Percentiles rank a stretch among this genome's conserved stretches.
phyloP scores from a whole-genome alignment of 192 early-diverging fungal genomes.

The Rhizophagus prolifer region DNA sequence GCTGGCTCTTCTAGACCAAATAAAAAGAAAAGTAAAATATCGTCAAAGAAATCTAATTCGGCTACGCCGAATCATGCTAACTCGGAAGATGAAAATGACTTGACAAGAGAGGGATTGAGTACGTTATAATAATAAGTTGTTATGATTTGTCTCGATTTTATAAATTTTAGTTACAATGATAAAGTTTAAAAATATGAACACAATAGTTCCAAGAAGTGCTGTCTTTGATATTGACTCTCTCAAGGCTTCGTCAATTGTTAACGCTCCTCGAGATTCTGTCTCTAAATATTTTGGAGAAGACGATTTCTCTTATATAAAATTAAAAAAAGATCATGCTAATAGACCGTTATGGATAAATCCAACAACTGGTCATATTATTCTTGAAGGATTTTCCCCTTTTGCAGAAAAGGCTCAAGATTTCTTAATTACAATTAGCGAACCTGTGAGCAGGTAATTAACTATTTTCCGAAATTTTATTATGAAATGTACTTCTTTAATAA shows the following conservation, averaged over 20 bases:
- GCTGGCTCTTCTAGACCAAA: neutral
- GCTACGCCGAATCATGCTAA: neutral
- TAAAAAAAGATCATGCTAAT: conserved; percentile 86
- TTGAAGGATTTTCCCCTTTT: conserved; percentile 97
- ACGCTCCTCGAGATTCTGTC: conserved; percentile 43
- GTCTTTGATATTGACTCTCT: conserved; percentile 35
- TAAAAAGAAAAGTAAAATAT: neutral
- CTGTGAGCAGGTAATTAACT: conserved; percentile 70
- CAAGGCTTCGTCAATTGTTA: neutral
- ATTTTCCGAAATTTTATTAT: conserved; percentile 27
- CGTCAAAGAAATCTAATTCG: neutral
- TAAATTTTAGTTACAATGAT: neutral
- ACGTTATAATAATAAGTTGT: neutral
- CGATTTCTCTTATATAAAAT: conserved; percentile 73
- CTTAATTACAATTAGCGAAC: conserved; percentile 93
- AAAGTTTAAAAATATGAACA: neutral
- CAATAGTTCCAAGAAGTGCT: conserved; percentile 42
- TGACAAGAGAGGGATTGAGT: neutral
- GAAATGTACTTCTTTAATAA: neutral
- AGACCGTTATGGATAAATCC: conserved; percentile 91
- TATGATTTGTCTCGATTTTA: neutral
- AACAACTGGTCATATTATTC: conserved; percentile 77
- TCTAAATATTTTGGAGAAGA: conserved; percentile 65
- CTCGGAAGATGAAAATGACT: conserved; percentile 21
- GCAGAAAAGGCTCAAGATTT: conserved; percentile 96